A percentile compares a stretch with the other conserved stretches of the same genome.
Evolutionary conservation across 495 filamentous ascomycete genomes (phyloP).

Genomic region (Hyaloscypha hepaticicola): DNA sequence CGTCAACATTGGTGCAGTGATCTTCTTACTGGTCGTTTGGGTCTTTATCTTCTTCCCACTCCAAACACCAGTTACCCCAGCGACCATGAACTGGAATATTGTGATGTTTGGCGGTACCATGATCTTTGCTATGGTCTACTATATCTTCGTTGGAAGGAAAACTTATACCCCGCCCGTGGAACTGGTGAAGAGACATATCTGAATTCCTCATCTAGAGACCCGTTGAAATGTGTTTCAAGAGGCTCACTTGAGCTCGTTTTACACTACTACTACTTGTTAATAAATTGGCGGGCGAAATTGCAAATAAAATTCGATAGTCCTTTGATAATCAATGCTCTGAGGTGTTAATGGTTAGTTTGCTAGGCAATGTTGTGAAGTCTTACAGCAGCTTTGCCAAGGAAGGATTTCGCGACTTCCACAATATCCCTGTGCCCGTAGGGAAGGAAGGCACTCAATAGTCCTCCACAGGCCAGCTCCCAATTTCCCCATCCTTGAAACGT

Average conservation of each 20-base stretch:
- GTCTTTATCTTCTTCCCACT: constrained; percentile 47
- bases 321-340: too few species aligned
- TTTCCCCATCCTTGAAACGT: background rate
- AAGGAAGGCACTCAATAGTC: background rate
- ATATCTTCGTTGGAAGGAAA: constrained; percentile 21
- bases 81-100: constrained; percentile 49
- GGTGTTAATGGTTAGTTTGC: too few species aligned
- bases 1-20: constrained; percentile 38
- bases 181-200: constrained; percentile 5
- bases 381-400: too few species aligned
- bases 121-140: constrained; percentile 33
- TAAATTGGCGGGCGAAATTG: background rate
- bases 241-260: background rate
- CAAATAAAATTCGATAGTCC: too few species aligned
- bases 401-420: too few species aligned
- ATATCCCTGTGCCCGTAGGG: too few species aligned
- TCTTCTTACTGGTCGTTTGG: constrained; percentile 37
- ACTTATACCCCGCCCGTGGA: background rate
- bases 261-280: too few species aligned
- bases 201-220: background rate
- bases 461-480: background rate
- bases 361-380: too few species aligned
- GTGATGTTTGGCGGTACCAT: constrained; percentile 44
- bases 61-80: constrained; percentile 32
- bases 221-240: background rate